Conservation (phyloP, 1,139 yeast genomes). For the Taphrina betulina region DNA sequence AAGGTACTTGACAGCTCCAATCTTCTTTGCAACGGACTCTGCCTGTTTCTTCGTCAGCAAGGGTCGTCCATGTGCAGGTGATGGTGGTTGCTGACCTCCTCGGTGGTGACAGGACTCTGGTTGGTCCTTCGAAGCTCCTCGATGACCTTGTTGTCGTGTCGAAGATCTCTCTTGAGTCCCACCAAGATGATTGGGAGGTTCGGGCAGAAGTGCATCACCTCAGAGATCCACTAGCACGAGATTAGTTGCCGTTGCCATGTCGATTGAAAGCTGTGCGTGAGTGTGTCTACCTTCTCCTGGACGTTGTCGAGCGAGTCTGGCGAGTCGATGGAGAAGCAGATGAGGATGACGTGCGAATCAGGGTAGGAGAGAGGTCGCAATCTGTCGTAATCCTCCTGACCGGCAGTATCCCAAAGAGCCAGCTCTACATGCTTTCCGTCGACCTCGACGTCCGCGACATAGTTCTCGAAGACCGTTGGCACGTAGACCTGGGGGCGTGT, state of each 20-base stretch:
- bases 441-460: slow-evolving; percentile 80
- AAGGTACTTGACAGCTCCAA: slow-evolving; percentile 80
- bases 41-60: slow-evolving; percentile 53
- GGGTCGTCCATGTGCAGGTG: slow-evolving; percentile 41
- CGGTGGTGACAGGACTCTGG: slow-evolving; percentile 62
- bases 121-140: slow-evolving; percentile 71
- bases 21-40: slow-evolving; percentile 77
- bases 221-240: slow-evolving; percentile 70
- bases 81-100: slow-evolving; percentile 12
- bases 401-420: slow-evolving; percentile 96
- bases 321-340: slow-evolving; percentile 82
- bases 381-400: slow-evolving; percentile 90
- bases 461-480: slow-evolving; percentile 49
- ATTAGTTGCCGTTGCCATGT: too few species aligned
- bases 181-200: slow-evolving; percentile 79
- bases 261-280: too few species aligned
- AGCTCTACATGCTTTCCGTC: slow-evolving; percentile 70
- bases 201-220: slow-evolving; percentile 75
- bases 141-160: slow-evolving; percentile 75
- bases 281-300: slow-evolving; percentile 35
- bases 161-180: slow-evolving; percentile 87
- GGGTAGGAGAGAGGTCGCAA: slow-evolving; percentile 89
- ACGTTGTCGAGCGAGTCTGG: slow-evolving; percentile 74
- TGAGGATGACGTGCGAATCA: slow-evolving; percentile 82
- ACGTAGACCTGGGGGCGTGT: slow-evolving; percentile 34